Base-by-base conservation (phyloP, 495 filamentous ascomycete species). In the Talaromyces adpressus region DNA sequence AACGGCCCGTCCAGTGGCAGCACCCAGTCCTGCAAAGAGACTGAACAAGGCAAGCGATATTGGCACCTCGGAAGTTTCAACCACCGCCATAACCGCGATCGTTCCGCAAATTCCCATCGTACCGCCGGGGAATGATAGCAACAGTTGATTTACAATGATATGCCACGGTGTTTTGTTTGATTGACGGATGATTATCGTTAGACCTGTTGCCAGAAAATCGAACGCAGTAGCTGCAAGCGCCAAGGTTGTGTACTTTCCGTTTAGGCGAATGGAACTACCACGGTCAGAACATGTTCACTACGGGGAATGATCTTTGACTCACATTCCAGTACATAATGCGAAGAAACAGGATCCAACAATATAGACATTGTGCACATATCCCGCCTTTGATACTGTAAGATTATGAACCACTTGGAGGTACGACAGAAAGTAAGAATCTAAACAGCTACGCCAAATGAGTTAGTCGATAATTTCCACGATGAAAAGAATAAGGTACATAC, bases 391-490 rank as follows among this genome's bases (percentile, higher is more conserved):
- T 64, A 87, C 63, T 66, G 59, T 79, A 9, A 86, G 74, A 36
- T 78, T 72, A 65, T 87, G 81, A 53, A 93, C 90, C 2, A 90
- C 89, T 76, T 90, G 88, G 3, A 93, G 77, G 75, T 86, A 91
- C 16, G 86, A 90, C 32, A 73, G 76, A 73, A 90, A 90, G 72
- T 85, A 87, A 61, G 70, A 73, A 69, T 84, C 78, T 85, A 84
- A 88, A 69, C 79, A 81, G 56, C 62, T 64, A 9, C 4, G 12
- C 4, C 18, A 12, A 16, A 18, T 52, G 4, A 49, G 36, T 58
- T 12, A 14, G 27, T 4, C 27, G 27, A 27, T 2, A 27, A 27
- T 27, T 16, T n/a, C 6, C 9, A 36, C 16, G 29, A n/a, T 16
- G 6, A 22, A 27, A 14, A 18, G 30, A 14, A 9, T 4, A 7